Evolutionary conservation across 345 rosid genomes (phyloP), one percentile per base, ranked within the genome.

Genomic region (Limnanthes douglasii): DNA sequence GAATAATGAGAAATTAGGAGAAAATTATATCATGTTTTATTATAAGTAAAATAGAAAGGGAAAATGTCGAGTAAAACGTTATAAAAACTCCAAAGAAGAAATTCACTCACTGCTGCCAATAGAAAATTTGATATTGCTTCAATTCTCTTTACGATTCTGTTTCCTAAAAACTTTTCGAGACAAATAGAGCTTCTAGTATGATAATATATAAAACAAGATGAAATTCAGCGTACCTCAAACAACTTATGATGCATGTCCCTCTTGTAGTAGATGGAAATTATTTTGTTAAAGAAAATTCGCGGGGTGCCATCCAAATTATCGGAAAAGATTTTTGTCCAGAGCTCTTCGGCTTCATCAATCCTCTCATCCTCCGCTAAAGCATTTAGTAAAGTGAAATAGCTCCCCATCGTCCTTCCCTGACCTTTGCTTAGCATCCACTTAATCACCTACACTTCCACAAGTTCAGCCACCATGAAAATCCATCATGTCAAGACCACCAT

Each of bases 371-470:
- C 84, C 0, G 78, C 75, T 26, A 83, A 55, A 37, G 97, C 97
- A 66, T 64, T 79, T 36, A 88, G 44, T 46, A 88, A 62, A 8
- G 66, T 63, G 62, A 71, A 74, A 57, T 88, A 79, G 34, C 90
- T 83, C 14, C 90, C 95, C 93, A 76, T 73, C 0, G 82, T 88
- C 61, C 71, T 67, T 40, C 97, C 94, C 62, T 88, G 95, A 8
- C 94, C 97, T 74, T 88, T 79, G 69, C 90, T 88, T 59, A 83
- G 50, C 97, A 88, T 88, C 95, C 97, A 88, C 45, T 83, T 88
- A 7, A 72, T 53, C 57, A 83, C 86, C 94, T 83, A 50, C 33
- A 39, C 42, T 25, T 22, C 42, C 34, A 53, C 32, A 10, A 2
- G 5, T 18, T 27, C 29, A 26, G 22, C 21, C 18, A 3, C 8